phyloP scores from a whole-genome alignment of 176 grass and related monocot species.

The Panicum miliaceum region DNA sequence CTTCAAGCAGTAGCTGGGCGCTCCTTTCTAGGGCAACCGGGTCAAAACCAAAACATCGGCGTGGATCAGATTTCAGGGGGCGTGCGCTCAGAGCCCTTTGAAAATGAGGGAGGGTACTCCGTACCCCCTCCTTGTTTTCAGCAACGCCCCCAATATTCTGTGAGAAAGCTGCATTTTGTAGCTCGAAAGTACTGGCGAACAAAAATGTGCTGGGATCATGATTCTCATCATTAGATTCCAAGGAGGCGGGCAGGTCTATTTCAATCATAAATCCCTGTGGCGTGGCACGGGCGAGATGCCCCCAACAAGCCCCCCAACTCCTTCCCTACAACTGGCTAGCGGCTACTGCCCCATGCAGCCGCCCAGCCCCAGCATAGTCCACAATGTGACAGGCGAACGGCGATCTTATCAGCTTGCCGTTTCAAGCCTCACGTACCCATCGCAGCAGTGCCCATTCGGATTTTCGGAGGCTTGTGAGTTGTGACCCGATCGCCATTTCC shows the following conservation, averaged over 20 bases:
- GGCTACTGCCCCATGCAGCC: not conserved
- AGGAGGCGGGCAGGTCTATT: not conserved
- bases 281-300: slow-evolving; percentile 3
- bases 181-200: not conserved
- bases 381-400: not conserved
- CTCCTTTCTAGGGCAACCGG: not conserved
- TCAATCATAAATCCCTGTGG: not conserved
- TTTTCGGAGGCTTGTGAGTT: not conserved
- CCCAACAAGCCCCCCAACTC: not conserved
- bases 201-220: not conserved
- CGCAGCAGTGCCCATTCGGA: not conserved
- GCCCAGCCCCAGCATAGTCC: not conserved
- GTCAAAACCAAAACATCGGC: too few relatives aligned
- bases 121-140: not conserved
- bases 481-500: not conserved
- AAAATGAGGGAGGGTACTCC: not conserved
- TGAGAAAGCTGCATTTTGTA: slow-evolving; percentile 5
- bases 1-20: not conserved
- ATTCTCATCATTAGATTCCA: slow-evolving; percentile 42
- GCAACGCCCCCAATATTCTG: not conserved
- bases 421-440: not conserved
- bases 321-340: not conserved
- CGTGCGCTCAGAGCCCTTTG: not conserved
- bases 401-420: not conserved
- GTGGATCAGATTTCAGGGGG: not conserved